Evolutionary conservation across 208 protist species (phyloP), one percentile per base, ranked within the genome.

Genomic region (Crithidia acanthocephali): DNA sequence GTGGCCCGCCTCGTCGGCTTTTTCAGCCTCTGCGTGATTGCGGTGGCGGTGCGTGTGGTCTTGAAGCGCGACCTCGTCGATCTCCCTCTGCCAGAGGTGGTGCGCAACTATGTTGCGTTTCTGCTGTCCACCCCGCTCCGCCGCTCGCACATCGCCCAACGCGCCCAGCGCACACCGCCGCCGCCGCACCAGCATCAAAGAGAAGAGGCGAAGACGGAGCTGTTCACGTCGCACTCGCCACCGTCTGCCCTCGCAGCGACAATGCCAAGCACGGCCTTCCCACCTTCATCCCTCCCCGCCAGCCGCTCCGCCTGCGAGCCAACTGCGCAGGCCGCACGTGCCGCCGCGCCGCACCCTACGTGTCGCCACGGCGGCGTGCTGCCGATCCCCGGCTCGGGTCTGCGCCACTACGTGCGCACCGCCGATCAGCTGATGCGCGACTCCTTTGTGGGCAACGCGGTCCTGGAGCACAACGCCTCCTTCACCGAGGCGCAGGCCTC

Each of bases 1-100:
- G 52, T 83, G 8, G 33, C 74, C 1, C 80, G 83, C 47, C 81
- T 92, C 58, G 33, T 71, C 13, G 65, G 79, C 44, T 89, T 89
- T 44, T 82, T 81, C 35, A 58, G 35, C 7, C 60, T 80, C 15
- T 69, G 86, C 42, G 45, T 87, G n/a, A 22, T 86, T 13, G 76
- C 76, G 6, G 69, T 72, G 40, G 71, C 51, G 32, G 69, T 89
- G 55, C 87, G 84, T 25, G 61, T 87, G 13, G 40, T 89, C 5
- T 72, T 90, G 47, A 68, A 72, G 52, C 52, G 81, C 25, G 68
- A 87, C 59, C 71, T 88, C 27, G 77, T 66, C 52, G 74, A 83
- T 30, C 73, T 89, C 16, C 87, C 87, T 6, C 42, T 88, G 40
- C 84, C 84, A 16, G 44, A 68, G n/a, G 50, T 47, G 40, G n/a